Base-by-base conservation (phyloP, 768 basidiomycete genomes). In the Naganishia onofrii region DNA sequence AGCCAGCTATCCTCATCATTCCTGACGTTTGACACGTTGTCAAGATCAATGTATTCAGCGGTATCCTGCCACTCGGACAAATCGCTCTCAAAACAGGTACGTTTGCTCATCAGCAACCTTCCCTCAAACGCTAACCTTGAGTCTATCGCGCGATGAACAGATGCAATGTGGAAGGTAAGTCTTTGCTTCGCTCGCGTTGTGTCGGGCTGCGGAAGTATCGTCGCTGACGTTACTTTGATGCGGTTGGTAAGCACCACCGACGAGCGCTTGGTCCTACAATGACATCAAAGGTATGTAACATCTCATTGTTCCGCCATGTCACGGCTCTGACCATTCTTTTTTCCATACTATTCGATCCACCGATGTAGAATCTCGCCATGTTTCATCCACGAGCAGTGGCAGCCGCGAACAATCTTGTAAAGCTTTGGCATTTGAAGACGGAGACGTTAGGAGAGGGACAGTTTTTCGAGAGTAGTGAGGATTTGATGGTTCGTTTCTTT, bases 211-310 rank as follows among this genome's bases (percentile, higher is more conserved):
- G 17, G 21, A 6, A 3, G 21, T 2, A 58, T 2, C 5, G 7
- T 10, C 42, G 31, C 10, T n/a, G 54, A 21, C 28, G 7, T 17
- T 15, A 2, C 15, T 32, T 31, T 26, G n/a, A n/a, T n/a, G n/a
- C 26, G 26, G 2, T 55, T 29, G 1, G 4, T 75, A 75, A 36
- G 53, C 75, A 76, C 55, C 78, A 77, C 64, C 51, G 75, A 15
- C 68, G 74, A n/a, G 68, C 74, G n/a, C 70, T 79, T 12, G 76
- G 76, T 10, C 71, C 75, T 3, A 72, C 76, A 1, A 79, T 78
- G 77, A 78, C 77, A 0, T 72, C 71, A 38, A 77, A 68, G 54
- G 67, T 57, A 55, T 9, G 34, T 26, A 17, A 10, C 3, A 10
- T 5, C n/a, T n/a, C n/a, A n/a, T n/a, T n/a, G n/a, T n/a, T n/a